Evolutionary conservation across 306 rosid genomes (phyloP).

Genomic region (Cucumis cinereus): DNA sequence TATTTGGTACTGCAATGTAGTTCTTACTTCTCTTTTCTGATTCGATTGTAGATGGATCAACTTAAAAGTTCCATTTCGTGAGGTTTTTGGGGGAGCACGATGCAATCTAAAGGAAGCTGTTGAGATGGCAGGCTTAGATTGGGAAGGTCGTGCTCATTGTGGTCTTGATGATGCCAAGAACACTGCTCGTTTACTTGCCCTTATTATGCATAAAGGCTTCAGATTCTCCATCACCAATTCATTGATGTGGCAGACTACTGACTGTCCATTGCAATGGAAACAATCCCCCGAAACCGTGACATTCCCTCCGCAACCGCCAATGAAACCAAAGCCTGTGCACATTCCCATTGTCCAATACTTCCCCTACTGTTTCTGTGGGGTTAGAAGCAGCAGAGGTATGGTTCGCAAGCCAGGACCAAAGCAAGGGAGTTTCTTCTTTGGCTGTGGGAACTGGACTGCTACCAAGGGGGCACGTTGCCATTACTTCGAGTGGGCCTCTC

Average conservation of each 20-base stretch:
- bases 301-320: constrained; percentile 29
- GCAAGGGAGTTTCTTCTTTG: constrained; percentile 70
- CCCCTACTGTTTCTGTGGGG: constrained; percentile 73
- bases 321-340: constrained; percentile 41
- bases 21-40: constrained; percentile 15
- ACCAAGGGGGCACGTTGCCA: constrained; percentile 73
- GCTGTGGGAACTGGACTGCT: constrained; percentile 83
- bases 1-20: background rate
- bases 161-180: constrained; percentile 93
- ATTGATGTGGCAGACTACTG: constrained; percentile 50
- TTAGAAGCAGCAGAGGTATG: constrained; percentile 56
- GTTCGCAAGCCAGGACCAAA: constrained; percentile 76
- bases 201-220: constrained; percentile 70
- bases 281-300: constrained; percentile 38
- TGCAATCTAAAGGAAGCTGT: constrained; percentile 92
- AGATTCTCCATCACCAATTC: constrained; percentile 64
- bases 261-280: constrained; percentile 38
- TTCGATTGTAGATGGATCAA: constrained; percentile 68
- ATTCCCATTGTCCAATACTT: constrained; percentile 31
- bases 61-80: constrained; percentile 64
- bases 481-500: constrained; percentile 78
- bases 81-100: constrained; percentile 69
- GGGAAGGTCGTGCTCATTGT: constrained; percentile 96
- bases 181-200: constrained; percentile 65
- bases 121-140: constrained; percentile 67